Conservation (phyloP, 345 rosid genomes). For the Gossypium rotundifolium region DNA sequence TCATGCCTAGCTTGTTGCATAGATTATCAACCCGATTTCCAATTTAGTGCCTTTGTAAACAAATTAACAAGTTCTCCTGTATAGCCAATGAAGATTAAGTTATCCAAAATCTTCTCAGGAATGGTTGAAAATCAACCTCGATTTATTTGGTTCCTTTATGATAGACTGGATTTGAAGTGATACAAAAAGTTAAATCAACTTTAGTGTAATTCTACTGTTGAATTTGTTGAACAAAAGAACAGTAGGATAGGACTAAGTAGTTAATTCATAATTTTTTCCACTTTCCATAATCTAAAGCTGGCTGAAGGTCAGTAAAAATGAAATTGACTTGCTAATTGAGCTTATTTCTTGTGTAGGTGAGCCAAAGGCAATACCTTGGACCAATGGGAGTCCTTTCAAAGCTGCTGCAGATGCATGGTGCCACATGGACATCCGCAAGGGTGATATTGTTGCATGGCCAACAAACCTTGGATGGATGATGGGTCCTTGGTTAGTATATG, state of each 20-base stretch:
- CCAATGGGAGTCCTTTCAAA: constrained; percentile 61
- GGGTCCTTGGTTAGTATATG: constrained; percentile 99
- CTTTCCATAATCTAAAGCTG: neutral
- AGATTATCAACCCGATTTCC: too few relatives aligned
- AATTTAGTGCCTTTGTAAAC: too few relatives aligned
- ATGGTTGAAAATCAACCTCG: too few relatives aligned
- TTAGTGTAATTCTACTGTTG: neutral
- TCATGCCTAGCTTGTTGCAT: too few relatives aligned
- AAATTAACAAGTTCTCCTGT: too few relatives aligned
- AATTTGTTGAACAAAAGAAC: neutral
- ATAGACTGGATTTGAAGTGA: too few relatives aligned
- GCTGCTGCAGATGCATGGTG: constrained; percentile 99
- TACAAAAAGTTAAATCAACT: neutral
- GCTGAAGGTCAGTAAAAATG: neutral
- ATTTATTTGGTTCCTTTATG: too few relatives aligned
- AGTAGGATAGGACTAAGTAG: neutral
- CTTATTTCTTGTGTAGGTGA: constrained; percentile 58
- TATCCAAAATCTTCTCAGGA: too few relatives aligned
- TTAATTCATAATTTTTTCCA: neutral
- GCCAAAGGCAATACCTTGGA: constrained; percentile 99
- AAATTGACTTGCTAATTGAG: neutral
- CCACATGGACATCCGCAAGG: constrained; percentile 78
- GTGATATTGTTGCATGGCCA: constrained; percentile 89
- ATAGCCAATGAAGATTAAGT: too few relatives aligned
- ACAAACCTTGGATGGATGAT: constrained; percentile 99